A percentile compares a stretch with the other conserved stretches of the same genome.
Evolutionary conservation across 2,329 filamentous ascomycete genomes (phyloP).

Genomic region (Boeremia lycopersici): DNA sequence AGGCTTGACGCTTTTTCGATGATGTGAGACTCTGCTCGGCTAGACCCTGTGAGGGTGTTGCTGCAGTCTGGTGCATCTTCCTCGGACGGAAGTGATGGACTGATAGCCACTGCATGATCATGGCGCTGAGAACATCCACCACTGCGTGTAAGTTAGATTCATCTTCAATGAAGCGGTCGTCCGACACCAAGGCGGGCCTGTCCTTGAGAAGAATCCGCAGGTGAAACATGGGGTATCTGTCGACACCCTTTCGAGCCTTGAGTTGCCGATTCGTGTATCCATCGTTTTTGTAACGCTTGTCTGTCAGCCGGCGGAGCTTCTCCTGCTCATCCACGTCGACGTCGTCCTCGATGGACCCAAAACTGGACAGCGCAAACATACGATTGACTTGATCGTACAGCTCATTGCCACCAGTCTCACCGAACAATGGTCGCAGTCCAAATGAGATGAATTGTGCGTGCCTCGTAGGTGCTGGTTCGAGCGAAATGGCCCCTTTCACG

Average conservation of each 20-base stretch:
- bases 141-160: constrained; percentile 58
- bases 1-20: neutral
- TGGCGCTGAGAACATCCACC: constrained; percentile 68
- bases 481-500: constrained; percentile 74
- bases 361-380: constrained; percentile 76
- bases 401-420: constrained; percentile 63
- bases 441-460: constrained; percentile 81
- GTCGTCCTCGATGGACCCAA: constrained; percentile 66
- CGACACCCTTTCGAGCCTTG: constrained; percentile 68
- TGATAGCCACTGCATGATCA: constrained; percentile 76
- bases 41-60: constrained; percentile 1
- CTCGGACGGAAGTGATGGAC: constrained; percentile 70
- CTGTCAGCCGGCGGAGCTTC: constrained; percentile 42
- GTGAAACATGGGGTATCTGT: constrained; percentile 89
- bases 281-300: constrained; percentile 54
- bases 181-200: constrained; percentile 10
- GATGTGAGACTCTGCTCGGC: neutral
- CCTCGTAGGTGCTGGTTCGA: constrained; percentile 72
- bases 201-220: constrained; percentile 65
- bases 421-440: constrained; percentile 69
- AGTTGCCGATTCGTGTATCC: constrained; percentile 59
- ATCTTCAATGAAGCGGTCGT: constrained; percentile 31
- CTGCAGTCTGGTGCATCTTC: constrained; percentile 18
- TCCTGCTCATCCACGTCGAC: constrained; percentile 45
- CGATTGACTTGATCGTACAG: constrained; percentile 81